Percentiles rank a stretch among this genome's conserved stretches.
Evolutionary conservation across 2,329 filamentous ascomycete genomes (phyloP).

Genomic region (Fusarium luffae): DNA sequence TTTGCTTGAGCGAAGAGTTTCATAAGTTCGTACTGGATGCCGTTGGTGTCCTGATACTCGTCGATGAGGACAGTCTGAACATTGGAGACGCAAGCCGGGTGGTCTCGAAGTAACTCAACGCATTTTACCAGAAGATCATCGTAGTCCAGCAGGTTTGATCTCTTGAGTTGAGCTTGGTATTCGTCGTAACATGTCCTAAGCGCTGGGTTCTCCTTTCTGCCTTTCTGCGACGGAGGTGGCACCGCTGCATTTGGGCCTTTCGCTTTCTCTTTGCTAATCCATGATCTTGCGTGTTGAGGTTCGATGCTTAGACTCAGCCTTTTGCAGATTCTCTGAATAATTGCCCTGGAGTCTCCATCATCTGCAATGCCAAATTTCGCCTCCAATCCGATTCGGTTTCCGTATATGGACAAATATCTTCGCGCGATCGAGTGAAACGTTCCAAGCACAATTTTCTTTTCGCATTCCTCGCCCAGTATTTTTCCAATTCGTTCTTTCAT

Average conservation of each 20-base stretch:
- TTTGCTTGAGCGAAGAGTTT: slow-evolving; percentile 79
- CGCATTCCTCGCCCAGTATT: slow-evolving; percentile 80
- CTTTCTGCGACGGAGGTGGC: slow-evolving; percentile 53
- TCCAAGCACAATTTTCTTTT: slow-evolving; percentile 83
- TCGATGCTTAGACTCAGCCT: slow-evolving; percentile 76
- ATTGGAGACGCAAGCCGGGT: slow-evolving; percentile 86
- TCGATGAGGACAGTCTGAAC: slow-evolving; percentile 93
- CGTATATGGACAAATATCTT: slow-evolving; percentile 85
- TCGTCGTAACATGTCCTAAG: slow-evolving; percentile 76
- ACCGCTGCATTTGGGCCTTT: slow-evolving; percentile 60
- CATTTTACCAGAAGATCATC: slow-evolving; percentile 91
- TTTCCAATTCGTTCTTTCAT: slow-evolving; percentile 90
- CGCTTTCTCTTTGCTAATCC: slow-evolving; percentile 78
- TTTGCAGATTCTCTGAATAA: slow-evolving; percentile 86
- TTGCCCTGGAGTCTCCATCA: slow-evolving; percentile 79
- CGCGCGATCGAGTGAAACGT: slow-evolving; percentile 96
- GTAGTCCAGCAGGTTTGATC: slow-evolving; percentile 89
- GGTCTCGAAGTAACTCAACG: slow-evolving; percentile 77
- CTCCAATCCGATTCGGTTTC: slow-evolving; percentile 82
- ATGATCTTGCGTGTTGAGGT: slow-evolving; percentile 73
- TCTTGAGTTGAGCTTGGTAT: slow-evolving; percentile 80
- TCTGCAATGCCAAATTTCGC: slow-evolving; percentile 93
- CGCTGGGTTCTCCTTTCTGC: slow-evolving; percentile 62
- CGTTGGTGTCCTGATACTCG: slow-evolving; percentile 97
- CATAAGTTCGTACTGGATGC: slow-evolving; percentile 96